Conservation (phyloP, 2,329 filamentous ascomycete species). For the Diaporthe longicolla region DNA sequence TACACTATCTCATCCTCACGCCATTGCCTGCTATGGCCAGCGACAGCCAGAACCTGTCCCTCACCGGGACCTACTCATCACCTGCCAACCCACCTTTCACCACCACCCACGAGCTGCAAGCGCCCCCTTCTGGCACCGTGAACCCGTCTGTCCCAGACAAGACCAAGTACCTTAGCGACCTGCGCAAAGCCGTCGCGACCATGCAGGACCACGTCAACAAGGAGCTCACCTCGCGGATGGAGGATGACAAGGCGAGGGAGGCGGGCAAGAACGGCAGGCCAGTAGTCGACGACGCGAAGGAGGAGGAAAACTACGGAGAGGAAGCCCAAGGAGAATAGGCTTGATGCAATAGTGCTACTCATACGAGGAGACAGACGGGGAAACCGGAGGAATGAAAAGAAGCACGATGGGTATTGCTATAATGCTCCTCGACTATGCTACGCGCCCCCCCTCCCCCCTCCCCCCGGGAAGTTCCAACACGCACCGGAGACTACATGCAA, state of each 20-base stretch:
- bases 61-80: slow-evolving; percentile 70
- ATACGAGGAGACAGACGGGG: neutral
- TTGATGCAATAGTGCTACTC: slow-evolving; percentile 39
- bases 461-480: neutral
- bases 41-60: slow-evolving; percentile 44
- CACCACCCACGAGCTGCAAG: slow-evolving; percentile 54
- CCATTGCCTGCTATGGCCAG: slow-evolving; percentile 36
- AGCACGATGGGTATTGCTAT: slow-evolving; percentile 39
- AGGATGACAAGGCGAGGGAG: slow-evolving; percentile 73
- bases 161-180: slow-evolving; percentile 69
- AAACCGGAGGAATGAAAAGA: neutral
- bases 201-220: slow-evolving; percentile 79
- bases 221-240: slow-evolving; percentile 81
- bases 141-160: slow-evolving; percentile 60
- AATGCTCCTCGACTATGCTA: slow-evolving; percentile 31
- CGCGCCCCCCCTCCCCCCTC: neutral
- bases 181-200: slow-evolving; percentile 69
- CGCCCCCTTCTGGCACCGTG: slow-evolving; percentile 51
- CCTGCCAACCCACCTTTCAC: slow-evolving; percentile 63
- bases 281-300: slow-evolving; percentile 66
- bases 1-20: slow-evolving; percentile 42
- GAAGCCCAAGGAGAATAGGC: slow-evolving; percentile 80
- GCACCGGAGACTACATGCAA: slow-evolving; percentile 24
- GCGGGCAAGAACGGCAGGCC: slow-evolving; percentile 49
- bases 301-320: slow-evolving; percentile 88